phyloP scores from a whole-genome alignment of 2,329 filamentous ascomycete species.

The Aspergillaceae sp. region DNA sequence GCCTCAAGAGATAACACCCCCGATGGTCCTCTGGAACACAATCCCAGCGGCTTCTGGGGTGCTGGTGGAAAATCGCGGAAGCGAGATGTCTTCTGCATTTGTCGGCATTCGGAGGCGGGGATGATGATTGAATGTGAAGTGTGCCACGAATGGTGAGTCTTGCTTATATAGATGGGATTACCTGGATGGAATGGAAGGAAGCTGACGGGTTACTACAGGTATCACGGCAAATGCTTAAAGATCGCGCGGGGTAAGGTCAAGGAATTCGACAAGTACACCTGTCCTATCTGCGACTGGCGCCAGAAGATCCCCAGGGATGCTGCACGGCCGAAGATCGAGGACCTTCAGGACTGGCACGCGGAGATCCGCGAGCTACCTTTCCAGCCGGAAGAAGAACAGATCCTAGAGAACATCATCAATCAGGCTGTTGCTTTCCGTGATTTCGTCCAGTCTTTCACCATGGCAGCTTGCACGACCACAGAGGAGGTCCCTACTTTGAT shows the following conservation, averaged over 20 bases:
- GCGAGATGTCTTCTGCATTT: constrained; percentile 93
- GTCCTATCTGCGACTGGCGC: constrained; percentile 94
- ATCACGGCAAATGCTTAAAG: constrained; percentile 96
- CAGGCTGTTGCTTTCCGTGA: constrained; percentile 77
- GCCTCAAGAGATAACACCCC: constrained; percentile 73
- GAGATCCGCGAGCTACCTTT: constrained; percentile 77
- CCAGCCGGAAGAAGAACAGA: constrained; percentile 88
- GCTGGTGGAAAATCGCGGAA: constrained; percentile 44
- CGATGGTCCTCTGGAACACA: constrained; percentile 44
- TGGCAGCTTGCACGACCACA: constrained; percentile 67
- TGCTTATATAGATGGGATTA: neutral
- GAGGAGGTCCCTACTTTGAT: constrained; percentile 84
- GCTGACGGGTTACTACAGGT: constrained; percentile 46
- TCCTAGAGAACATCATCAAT: constrained; percentile 75
- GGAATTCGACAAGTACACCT: constrained; percentile 97
- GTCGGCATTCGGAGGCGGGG: constrained; percentile 81
- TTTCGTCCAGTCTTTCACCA: constrained; percentile 72
- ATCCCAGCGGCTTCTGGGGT: constrained; percentile 24
- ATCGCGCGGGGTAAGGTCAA: constrained; percentile 97
- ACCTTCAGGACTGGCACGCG: constrained; percentile 72
- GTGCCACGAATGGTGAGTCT: constrained; percentile 85
- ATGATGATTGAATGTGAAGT: constrained; percentile 99
- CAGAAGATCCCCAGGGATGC: constrained; percentile 96
- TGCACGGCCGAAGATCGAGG: constrained; percentile 87
- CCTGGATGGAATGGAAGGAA: neutral